These are phyloP conservation scores for Leccinum sublutescens DNA, from an alignment of 768 basidiomycete genomes.

Conservation along the genomic window DNA sequence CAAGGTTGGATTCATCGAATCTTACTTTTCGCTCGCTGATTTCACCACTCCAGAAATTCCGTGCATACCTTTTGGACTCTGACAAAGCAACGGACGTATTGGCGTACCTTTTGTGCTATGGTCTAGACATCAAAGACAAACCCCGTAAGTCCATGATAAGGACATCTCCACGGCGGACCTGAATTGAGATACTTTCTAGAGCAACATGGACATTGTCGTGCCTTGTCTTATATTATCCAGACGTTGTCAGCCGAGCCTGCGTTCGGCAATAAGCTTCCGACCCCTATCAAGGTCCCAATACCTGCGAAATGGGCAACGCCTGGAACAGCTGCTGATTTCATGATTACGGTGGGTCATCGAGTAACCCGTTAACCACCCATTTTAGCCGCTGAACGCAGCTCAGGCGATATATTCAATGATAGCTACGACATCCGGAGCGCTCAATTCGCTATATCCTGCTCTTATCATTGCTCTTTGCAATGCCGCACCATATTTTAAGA, in stretches of 20 bases:
- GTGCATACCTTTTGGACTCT: slow-evolving; percentile 74
- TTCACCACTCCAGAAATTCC: slow-evolving; percentile 73
- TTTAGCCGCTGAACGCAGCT: slow-evolving; percentile 6
- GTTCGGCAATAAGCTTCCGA: slow-evolving; percentile 71
- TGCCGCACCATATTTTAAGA: slow-evolving; percentile 80
- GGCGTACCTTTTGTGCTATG: slow-evolving; percentile 76
- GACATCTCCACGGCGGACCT: background rate
- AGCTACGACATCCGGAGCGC: slow-evolving; percentile 77
- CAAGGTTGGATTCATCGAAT: slow-evolving; percentile 54
- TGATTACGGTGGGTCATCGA: slow-evolving; percentile 69
- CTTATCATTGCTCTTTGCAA: slow-evolving; percentile 90
- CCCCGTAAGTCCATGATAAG: slow-evolving; percentile 56
- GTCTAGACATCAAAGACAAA: slow-evolving; percentile 90
- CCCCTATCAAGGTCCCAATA: slow-evolving; percentile 59
- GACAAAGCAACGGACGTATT: slow-evolving; percentile 77
- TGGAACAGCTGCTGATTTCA: slow-evolving; percentile 80
- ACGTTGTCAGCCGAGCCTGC: slow-evolving; percentile 81
- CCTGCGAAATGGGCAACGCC: slow-evolving; percentile 75
- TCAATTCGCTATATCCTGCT: slow-evolving; percentile 88
- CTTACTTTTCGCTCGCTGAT: slow-evolving; percentile 4
- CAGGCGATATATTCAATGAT: slow-evolving; percentile 90
- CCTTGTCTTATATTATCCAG: slow-evolving; percentile 89
- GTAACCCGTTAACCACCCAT: background rate
- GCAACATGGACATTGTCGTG: slow-evolving; percentile 87
- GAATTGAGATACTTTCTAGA: slow-evolving; percentile 45